Evolutionary conservation across 345 rosid species (phyloP).

Genomic region (Gossypioides kirkii): DNA sequence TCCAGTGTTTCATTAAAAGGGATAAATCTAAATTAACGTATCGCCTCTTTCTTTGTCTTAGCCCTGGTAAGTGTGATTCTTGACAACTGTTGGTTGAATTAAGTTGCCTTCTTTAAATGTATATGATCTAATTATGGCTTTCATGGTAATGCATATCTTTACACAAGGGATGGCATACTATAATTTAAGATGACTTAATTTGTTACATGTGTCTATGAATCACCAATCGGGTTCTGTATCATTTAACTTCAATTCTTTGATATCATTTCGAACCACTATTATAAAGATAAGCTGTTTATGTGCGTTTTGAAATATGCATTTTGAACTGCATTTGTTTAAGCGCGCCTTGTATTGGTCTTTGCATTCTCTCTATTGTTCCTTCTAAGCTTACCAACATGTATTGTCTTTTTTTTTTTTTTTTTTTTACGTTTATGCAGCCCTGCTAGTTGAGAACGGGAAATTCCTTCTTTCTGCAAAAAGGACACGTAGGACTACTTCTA

Average conservation of each 20-base stretch:
- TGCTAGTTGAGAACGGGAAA: constrained; percentile 61
- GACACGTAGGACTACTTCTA: constrained; percentile 57
- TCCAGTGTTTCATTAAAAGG: constrained; percentile 64
- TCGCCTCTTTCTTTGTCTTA: constrained; percentile 57
- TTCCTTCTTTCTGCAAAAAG: constrained; percentile 71
- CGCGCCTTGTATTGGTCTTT: not conserved
- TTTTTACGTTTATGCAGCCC: constrained; percentile 29
- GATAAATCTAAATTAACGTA: constrained; percentile 63
- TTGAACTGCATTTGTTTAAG: not conserved
- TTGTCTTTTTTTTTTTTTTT: not conserved
- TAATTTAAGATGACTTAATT: not conserved
- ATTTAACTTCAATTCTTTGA: not conserved
- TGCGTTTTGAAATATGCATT: not conserved
- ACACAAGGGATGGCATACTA: not conserved
- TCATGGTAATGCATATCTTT: not conserved
- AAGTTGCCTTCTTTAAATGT: not conserved
- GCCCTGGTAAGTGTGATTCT: constrained; percentile 42
- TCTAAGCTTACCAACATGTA: not conserved
- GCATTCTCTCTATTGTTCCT: not conserved
- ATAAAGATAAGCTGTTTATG: not conserved
- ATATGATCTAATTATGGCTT: not conserved
- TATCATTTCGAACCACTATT: too few species aligned
- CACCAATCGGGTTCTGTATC: not conserved
- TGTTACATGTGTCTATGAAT: not conserved
- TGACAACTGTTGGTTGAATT: not conserved